Evolutionary conservation across 345 rosid species (phyloP), one percentile per base, ranked within the genome.

Genomic region (Pistacia integerrima): DNA sequence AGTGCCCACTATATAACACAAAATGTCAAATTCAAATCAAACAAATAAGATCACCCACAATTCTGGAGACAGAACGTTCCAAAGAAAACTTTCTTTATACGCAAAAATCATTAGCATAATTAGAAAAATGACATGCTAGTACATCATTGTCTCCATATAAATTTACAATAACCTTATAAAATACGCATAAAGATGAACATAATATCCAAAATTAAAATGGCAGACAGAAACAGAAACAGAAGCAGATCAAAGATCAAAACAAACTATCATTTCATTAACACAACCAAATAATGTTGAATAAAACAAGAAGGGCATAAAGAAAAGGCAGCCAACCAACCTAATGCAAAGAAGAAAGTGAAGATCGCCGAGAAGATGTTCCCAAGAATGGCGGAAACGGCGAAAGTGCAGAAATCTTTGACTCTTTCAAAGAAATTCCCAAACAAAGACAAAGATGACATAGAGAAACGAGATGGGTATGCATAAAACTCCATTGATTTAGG

Each of bases 261-360:
- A 41, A 41, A 41, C 46, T 7, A 41, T 41, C 46, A 41, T 41
- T 41, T 41, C 38, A 69, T 30, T n/a, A 54, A 22, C 33, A 30
- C 33, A 30, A 30, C 33, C 33, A 48, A 64, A 74, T 68, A 72
- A 67, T 44, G 62, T 14, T 70, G 2, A 25, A 62, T 30, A 38
- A 67, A 63, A 36, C 33, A 30, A 62, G 3, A 14, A 67, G 67
- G 5, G n/a, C 16, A 65, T 5, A 2, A 49, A 17, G 8, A 59
- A 35, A 57, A 68, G 22, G 48, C 3, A 62, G 83, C 97, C 4
- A 82, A 96, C 99, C 4, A 82, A 96, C 99, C 99, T 81, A 92
- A 79, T 0, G 99, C 98, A 82, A 96, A 96, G 90, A 94, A 91
- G 89, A 92, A 96, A 75, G 98, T 96, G 83, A 96, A 87, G 88